Base-by-base conservation (phyloP, 176 grass and related monocot species). In the Thalia dealbata region DNA sequence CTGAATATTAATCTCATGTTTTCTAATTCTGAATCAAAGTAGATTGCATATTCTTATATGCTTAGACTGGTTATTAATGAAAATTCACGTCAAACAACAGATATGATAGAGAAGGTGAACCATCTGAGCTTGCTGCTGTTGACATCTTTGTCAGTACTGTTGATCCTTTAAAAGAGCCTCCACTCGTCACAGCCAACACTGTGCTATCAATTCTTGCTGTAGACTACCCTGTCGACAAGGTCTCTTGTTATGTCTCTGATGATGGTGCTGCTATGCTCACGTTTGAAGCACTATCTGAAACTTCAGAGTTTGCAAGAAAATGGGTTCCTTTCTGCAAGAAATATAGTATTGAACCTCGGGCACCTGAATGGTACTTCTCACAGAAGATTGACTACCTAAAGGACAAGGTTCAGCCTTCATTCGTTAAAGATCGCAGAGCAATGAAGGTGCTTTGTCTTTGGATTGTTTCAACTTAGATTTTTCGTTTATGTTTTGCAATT, bases 231-330 rank as follows among this genome's bases (percentile, higher is more conserved):
- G 85, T 97, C 56, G 92, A 96, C 65, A 96, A 96, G 82, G 93
- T 97, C 52, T 97, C 93, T 59, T 97, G 93, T 71, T 97, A 97
- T 84, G 93, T 97, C 0, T 97, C 93, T 82, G 93, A 97, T 80
- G 93, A 97, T 90, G 93, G 93, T 64, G 89, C 93, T 88, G 80
- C 93, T 23, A 97, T 97, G 93, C 81, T 97, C 14, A 80, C 82
- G 65, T 97, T 97, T 80, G 93, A 97, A 80, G 82, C 86, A 30
- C 80, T 97, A n/a, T 71, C 89, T 51, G 93, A 97, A 78, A 97
- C 93, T 72, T 97, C 93, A 80, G 93, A 97, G 66, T 97, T 97
- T 76, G 93, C 93, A 62, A 97, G 93, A 90, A 97, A 97, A 84
- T 97, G 93, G 93, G 89, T 92, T 35, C 89, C 93, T 21, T 97